These are phyloP conservation scores for Stagonosporopsis tanaceti DNA, from an alignment of 2,329 filamentous ascomycete species.

Conservation along the genomic window DNA sequence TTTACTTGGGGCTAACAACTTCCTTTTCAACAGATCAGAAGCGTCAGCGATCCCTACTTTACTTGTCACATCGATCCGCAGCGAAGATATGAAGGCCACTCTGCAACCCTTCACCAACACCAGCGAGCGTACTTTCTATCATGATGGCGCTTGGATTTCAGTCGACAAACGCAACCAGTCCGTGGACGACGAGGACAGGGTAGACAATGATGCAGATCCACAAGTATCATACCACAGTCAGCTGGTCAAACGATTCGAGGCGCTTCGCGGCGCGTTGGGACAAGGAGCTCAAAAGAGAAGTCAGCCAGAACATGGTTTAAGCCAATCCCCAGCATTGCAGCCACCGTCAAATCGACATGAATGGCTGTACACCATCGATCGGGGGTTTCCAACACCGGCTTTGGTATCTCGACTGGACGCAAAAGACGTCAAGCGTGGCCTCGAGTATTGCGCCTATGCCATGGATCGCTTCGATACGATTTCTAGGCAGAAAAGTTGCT, in stretches of 20 bases:
- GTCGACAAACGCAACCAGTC: slow-evolving; percentile 49
- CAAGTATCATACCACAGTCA: slow-evolving; percentile 73
- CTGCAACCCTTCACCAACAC: slow-evolving; percentile 59
- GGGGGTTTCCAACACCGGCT: slow-evolving; percentile 54
- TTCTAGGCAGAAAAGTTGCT: slow-evolving; percentile 74
- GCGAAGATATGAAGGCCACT: slow-evolving; percentile 22
- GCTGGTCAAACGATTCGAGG: slow-evolving; percentile 69
- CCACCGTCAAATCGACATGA: slow-evolving; percentile 48
- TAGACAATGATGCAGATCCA: slow-evolving; percentile 48
- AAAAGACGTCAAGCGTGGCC: slow-evolving; percentile 69
- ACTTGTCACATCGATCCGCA: slow-evolving; percentile 61
- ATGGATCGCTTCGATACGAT: slow-evolving; percentile 67
- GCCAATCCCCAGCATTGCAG: slow-evolving; percentile 15
- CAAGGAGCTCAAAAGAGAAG: slow-evolving; percentile 63
- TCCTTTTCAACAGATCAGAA: slow-evolving; percentile 67
- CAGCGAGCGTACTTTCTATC: slow-evolving; percentile 69
- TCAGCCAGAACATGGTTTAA: slow-evolving; percentile 13
- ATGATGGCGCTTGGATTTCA: slow-evolving; percentile 79
- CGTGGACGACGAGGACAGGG: slow-evolving; percentile 20
- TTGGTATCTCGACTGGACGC: slow-evolving; percentile 67
- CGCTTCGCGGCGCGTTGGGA: slow-evolving; percentile 70
- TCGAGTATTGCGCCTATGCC: slow-evolving; percentile 70
- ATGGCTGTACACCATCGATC: slow-evolving; percentile 42
- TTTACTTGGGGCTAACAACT: slow-evolving; percentile 23
- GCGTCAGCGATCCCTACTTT: slow-evolving; percentile 77